These are phyloP conservation scores for Epichloe glyceriae DNA, from an alignment of 2,329 filamentous ascomycete species.

Conservation along the genomic window DNA sequence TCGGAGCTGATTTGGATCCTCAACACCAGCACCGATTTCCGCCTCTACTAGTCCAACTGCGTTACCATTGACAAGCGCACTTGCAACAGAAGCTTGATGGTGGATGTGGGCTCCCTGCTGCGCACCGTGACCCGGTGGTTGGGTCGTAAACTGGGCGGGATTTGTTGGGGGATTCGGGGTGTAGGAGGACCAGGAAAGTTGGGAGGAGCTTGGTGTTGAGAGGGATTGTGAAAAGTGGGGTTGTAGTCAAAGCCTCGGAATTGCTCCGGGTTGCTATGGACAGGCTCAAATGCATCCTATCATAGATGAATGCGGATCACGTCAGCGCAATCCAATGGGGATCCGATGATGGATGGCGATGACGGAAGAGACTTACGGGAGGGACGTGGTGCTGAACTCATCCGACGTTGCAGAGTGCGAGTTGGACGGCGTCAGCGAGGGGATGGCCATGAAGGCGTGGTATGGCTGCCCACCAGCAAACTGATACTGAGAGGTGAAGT, in stretches of 20 bases:
- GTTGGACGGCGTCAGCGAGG: slow-evolving; percentile 38
- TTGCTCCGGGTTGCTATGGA: slow-evolving; percentile 30
- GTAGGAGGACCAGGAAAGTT: slow-evolving; percentile 34
- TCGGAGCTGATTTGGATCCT: slow-evolving; percentile 18
- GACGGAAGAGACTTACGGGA: slow-evolving; percentile 1
- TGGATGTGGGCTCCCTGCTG: slow-evolving; percentile 15
- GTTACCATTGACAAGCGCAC: slow-evolving; percentile 9
- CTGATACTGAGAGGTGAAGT: slow-evolving; percentile 35
- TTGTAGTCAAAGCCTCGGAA: slow-evolving; percentile 34
- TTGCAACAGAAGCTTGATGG: slow-evolving; percentile 13
- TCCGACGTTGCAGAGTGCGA: slow-evolving; percentile 4
- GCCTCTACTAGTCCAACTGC: slow-evolving; percentile 20
- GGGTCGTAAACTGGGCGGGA: slow-evolving; percentile 19
- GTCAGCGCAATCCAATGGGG: neutral
- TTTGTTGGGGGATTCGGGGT: slow-evolving; percentile 42
- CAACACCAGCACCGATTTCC: slow-evolving; percentile 21
- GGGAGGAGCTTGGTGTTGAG: slow-evolving; percentile 11
- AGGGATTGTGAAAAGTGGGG: slow-evolving; percentile 25
- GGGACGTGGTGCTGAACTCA: slow-evolving; percentile 6
- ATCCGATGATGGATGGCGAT: neutral
- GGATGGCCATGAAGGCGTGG: slow-evolving; percentile 40
- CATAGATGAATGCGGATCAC: slow-evolving; percentile 13
- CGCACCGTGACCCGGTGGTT: slow-evolving; percentile 12
- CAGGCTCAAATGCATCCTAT: slow-evolving; percentile 37
- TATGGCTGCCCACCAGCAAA: slow-evolving; percentile 37